Evolutionary conservation across 2,329 filamentous ascomycete genomes (phyloP).

Genomic region (Apiospora aurea): DNA sequence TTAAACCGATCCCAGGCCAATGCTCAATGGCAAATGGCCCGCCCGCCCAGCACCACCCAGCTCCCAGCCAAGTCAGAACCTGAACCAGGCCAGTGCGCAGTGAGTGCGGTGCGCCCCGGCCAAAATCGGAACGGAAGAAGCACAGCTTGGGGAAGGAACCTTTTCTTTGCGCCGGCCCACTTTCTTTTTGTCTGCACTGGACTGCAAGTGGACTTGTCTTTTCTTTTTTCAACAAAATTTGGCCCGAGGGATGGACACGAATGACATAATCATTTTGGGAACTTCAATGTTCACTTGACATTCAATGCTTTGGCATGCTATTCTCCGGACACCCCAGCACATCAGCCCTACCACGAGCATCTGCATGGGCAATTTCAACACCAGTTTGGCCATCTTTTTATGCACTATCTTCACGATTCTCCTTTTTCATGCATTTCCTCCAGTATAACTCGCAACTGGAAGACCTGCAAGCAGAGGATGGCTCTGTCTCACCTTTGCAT

Average conservation of each 20-base stretch:
- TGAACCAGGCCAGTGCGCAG: not conserved
- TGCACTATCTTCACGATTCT: not conserved
- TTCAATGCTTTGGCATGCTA: not conserved
- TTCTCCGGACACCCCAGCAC: not conserved
- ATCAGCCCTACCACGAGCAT: not conserved
- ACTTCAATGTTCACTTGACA: not conserved
- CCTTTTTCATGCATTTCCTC: not conserved
- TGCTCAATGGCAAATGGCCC: not conserved
- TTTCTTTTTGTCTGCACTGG: not conserved
- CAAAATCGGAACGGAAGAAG: slow-evolving; percentile 17
- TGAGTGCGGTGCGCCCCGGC: not conserved
- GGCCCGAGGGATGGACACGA: not conserved
- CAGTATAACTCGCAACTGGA: not conserved
- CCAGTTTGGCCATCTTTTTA: not conserved
- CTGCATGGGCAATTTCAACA: not conserved
- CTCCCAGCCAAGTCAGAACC: not conserved
- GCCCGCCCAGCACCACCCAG: too few species aligned
- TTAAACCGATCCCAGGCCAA: slow-evolving; percentile 10
- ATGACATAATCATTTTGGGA: not conserved
- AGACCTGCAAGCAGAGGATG: not conserved
- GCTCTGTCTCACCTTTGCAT: not conserved
- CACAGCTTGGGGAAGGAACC: slow-evolving; percentile 14
- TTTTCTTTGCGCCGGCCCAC: slow-evolving; percentile 12
- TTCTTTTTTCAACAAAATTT: slow-evolving; percentile 15
- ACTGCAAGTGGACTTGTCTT: not conserved